Conservation (phyloP, 192 early-diverging fungal species). For the Coemansia sp. region DNA sequence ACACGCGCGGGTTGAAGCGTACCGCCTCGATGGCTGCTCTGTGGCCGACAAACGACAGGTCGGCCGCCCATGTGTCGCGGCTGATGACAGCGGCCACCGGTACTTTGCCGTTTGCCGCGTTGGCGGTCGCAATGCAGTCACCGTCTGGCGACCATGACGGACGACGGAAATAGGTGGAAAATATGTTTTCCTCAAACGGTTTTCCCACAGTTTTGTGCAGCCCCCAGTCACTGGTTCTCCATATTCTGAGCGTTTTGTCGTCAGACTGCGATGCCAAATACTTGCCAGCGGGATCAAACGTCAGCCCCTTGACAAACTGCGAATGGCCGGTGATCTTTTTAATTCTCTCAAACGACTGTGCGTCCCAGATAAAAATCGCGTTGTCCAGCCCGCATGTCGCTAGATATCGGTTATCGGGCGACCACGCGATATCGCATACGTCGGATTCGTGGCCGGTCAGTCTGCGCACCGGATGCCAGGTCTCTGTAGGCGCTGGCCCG, state of each 20-base stretch:
- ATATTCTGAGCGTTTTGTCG: slow-evolving; percentile 85
- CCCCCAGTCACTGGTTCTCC: slow-evolving; percentile 85
- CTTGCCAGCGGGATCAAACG: slow-evolving; percentile 94
- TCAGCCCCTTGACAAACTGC: slow-evolving; percentile 94
- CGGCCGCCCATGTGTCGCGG: slow-evolving; percentile 73
- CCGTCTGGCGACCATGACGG: slow-evolving; percentile 98
- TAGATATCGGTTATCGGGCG: slow-evolving; percentile 77
- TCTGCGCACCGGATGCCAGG: slow-evolving; percentile 71
- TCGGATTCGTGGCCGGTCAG: slow-evolving; percentile 87
- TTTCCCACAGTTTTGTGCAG: slow-evolving; percentile 69
- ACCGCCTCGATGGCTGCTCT: slow-evolving; percentile 83
- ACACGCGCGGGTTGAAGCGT: slow-evolving; percentile 84
- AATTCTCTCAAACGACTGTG: slow-evolving; percentile 70
- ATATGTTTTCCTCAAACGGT: slow-evolving; percentile 76
- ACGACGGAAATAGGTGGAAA: slow-evolving; percentile 86
- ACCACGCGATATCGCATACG: slow-evolving; percentile 92
- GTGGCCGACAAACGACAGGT: slow-evolving; percentile 88
- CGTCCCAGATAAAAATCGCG: slow-evolving; percentile 84
- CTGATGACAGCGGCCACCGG: slow-evolving; percentile 80
- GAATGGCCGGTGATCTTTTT: slow-evolving; percentile 66
- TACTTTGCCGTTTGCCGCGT: slow-evolving; percentile 77
- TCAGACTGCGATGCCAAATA: slow-evolving; percentile 93
- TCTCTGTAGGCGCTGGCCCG: slow-evolving; percentile 44
- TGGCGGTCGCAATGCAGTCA: slow-evolving; percentile 84
- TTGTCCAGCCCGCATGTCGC: slow-evolving; percentile 91